Base-by-base conservation (phyloP, 495 filamentous ascomycete genomes). In the Penicillium verhagenii region DNA sequence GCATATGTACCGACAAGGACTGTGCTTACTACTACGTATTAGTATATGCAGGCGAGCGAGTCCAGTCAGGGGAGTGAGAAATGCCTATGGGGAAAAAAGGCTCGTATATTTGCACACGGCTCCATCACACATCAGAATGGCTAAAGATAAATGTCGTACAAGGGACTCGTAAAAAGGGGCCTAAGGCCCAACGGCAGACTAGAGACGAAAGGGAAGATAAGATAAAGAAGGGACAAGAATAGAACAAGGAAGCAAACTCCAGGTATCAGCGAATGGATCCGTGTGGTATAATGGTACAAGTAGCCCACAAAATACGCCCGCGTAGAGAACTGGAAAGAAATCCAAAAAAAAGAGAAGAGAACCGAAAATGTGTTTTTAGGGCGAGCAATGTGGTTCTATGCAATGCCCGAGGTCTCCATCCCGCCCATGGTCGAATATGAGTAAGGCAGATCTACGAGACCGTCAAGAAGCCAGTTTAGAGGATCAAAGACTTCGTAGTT, bases 401-500 rank as follows among this genome's bases (percentile, higher is more conserved):
- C 67, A 52, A 75, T 70, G 18, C 72, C 67, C 51, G 72, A 67
- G 5, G 69, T 28, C 52, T 79, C 74, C 60, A 79, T 64, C 14
- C 71, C 74, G 9, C 68, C 64, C 53, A 77, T 62, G 1, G 67
- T 66, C 6, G 72, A 72, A 45, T 73, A 73, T 37, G 70, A 70
- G 51, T 88, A 90, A 49, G 90, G 90, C 63, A 94, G 85, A 67
- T 93, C 89, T 51, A 91, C 79, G 47, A 92, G 72, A 19, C 88
- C 88, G 63, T 96, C 91, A 44, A 96, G 77, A 75, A 92, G 86
- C 91, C 92, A 96, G 67, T 91, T 89, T 63, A 96, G 73, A 1
- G 91, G 89, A 73, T 96, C 92, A 65, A 91, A 95, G 39, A 92
- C 86, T 61, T 92, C 89, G 69, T 90, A 91, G 52, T 82, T 86